Percentiles rank a stretch among this genome's conserved stretches.
phyloP scores from a whole-genome alignment of 768 basidiomycete species.

The Naganishia vaughanmartiniae region DNA sequence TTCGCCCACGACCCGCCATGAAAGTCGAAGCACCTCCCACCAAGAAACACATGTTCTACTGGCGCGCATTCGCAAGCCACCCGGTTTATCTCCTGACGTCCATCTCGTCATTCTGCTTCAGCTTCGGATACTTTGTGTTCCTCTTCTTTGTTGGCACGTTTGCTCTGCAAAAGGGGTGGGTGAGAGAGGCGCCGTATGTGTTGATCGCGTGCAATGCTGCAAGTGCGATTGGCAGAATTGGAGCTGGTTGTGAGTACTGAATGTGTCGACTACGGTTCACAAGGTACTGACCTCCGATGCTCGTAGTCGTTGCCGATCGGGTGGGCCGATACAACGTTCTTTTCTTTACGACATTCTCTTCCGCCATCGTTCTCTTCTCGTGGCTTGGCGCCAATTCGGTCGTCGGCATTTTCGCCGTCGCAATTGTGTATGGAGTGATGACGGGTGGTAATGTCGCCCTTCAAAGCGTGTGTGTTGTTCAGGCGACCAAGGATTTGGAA shows the following conservation, averaged over 20 bases:
- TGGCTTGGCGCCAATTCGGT: slow-evolving; percentile 19
- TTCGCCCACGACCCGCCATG: slow-evolving; percentile 10
- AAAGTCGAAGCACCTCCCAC: slow-evolving; percentile 2
- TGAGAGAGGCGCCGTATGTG: slow-evolving; percentile 19
- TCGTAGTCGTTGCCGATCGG: slow-evolving; percentile 27
- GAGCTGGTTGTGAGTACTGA: slow-evolving; percentile 25
- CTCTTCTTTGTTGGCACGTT: slow-evolving; percentile 27
- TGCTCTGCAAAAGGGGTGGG: slow-evolving; percentile 20
- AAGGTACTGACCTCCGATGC: not conserved
- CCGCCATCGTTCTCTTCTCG: slow-evolving; percentile 23
- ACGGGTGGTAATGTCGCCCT: slow-evolving; percentile 29
- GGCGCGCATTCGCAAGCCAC: slow-evolving; percentile 23
- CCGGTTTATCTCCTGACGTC: slow-evolving; percentile 26
- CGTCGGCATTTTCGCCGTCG: slow-evolving; percentile 15
- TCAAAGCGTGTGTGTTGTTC: slow-evolving; percentile 27
- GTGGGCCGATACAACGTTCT: slow-evolving; percentile 27
- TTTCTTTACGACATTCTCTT: slow-evolving; percentile 5
- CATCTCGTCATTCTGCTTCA: slow-evolving; percentile 21
- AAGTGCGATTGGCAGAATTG: slow-evolving; percentile 28
- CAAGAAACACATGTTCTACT: slow-evolving; percentile 20
- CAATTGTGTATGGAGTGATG: slow-evolving; percentile 19
- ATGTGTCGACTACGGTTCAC: not conserved
- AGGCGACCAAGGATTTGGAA: slow-evolving; percentile 26
- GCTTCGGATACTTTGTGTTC: slow-evolving; percentile 28
- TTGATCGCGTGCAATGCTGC: slow-evolving; percentile 30